Conservation (phyloP, 108 stramenopile species). For the Cylindrotheca fusiformis region DNA sequence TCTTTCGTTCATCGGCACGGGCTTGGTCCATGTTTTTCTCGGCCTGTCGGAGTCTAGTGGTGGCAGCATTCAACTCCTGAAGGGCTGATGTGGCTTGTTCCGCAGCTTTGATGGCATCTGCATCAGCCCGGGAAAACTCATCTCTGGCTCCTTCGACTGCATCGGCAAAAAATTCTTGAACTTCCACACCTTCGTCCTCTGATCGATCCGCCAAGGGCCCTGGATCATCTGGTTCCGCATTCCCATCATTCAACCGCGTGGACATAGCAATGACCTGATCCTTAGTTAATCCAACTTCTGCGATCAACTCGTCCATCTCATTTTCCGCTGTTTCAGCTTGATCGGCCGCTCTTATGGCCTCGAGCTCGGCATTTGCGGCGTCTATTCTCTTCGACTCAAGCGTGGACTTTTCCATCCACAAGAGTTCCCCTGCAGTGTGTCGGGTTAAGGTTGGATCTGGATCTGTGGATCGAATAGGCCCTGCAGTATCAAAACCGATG, state of each 20-base stretch:
- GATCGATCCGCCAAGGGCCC: constrained; percentile 1
- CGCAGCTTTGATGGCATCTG: constrained; percentile 54
- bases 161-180: constrained; percentile 62
- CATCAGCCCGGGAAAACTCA: constrained; percentile 39
- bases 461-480: constrained; percentile 44
- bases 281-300: constrained; percentile 27
- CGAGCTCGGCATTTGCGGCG: constrained; percentile 31
- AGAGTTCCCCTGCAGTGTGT: constrained; percentile 28
- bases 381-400: constrained; percentile 19
- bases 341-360: constrained; percentile 34
- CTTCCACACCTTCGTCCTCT: constrained; percentile 55
- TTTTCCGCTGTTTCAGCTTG: constrained; percentile 41
- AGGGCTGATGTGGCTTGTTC: constrained; percentile 48
- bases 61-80: constrained; percentile 43
- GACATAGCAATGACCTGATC: constrained; percentile 17
- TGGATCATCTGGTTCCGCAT: constrained; percentile 20
- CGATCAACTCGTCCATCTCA: constrained; percentile 28
- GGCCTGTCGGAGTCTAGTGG: constrained; percentile 50
- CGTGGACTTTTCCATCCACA: constrained; percentile 33
- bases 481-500: constrained; percentile 57
- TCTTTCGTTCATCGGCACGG: constrained; percentile 32
- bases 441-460: constrained; percentile 15
- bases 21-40: constrained; percentile 43
- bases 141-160: constrained; percentile 49
- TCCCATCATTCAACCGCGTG: constrained; percentile 12